Conservation (phyloP, 768 basidiomycete genomes). For the Asterophora lycoperdoides region DNA sequence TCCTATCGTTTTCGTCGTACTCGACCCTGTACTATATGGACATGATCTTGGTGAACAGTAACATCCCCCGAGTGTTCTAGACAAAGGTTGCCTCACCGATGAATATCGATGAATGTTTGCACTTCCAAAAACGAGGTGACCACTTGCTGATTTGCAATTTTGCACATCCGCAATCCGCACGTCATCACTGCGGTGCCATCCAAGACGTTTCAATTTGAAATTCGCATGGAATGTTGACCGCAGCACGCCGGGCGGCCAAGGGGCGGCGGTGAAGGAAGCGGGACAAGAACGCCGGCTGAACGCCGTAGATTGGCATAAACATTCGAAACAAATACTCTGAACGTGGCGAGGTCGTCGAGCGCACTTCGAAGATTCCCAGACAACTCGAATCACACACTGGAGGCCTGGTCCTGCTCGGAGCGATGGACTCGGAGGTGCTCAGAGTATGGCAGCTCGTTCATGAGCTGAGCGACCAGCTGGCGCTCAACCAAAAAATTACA, state of each 20-base stretch:
- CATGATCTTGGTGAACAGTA: background rate
- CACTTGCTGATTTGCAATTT: too few relatives aligned
- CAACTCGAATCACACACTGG: too few relatives aligned
- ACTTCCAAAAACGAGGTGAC: too few relatives aligned
- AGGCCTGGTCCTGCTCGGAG: background rate
- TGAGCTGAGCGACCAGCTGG: conserved; percentile 80
- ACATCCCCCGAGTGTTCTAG: too few relatives aligned
- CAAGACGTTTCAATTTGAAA: background rate
- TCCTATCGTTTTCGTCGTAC: conserved; percentile 2
- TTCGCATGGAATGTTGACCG: background rate
- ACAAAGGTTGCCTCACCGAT: too few relatives aligned
- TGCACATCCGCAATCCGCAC: too few relatives aligned
- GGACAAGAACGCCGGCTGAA: background rate
- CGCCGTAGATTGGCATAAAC: background rate
- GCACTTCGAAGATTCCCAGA: background rate
- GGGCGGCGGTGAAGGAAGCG: too few relatives aligned
- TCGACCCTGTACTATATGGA: conserved; percentile 5
- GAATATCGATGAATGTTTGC: too few relatives aligned
- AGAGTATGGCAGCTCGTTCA: conserved; percentile 76
- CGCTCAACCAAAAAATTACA: conserved; percentile 76
- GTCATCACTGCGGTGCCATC: too few relatives aligned
- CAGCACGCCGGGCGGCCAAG: too few relatives aligned
- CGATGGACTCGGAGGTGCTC: conserved; percentile 66
- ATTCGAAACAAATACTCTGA: background rate
- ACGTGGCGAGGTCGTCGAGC: background rate